These are phyloP conservation scores for Salix udensis DNA, from an alignment of 345 rosid species.

Conservation along the genomic window DNA sequence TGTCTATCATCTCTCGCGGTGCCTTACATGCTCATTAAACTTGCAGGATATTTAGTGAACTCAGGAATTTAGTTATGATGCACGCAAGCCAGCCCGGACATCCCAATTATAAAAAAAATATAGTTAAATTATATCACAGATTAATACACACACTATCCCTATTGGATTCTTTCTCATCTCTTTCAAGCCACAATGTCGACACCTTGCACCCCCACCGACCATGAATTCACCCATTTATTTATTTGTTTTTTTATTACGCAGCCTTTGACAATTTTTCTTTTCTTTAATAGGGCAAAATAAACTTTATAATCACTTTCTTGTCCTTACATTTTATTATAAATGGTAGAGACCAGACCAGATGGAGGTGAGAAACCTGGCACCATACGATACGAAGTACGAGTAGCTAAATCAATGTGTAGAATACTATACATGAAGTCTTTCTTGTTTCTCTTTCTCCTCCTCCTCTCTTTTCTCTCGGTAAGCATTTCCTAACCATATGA, in stretches of 20 bases:
- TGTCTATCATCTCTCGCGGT: too few relatives aligned
- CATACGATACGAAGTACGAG: not conserved
- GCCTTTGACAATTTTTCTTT: not conserved
- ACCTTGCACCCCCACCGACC: not conserved
- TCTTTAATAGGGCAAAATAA: not conserved
- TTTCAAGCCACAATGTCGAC: not conserved
- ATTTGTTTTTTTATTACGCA: not conserved
- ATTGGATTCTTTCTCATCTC: not conserved
- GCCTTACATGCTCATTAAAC: too few relatives aligned
- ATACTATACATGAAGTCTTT: conserved; percentile 27
- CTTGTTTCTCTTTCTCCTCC: conserved; percentile 14
- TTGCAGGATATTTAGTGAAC: too few relatives aligned
- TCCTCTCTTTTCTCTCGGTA: conserved; percentile 36
- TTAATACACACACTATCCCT: not conserved
- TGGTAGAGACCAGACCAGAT: not conserved
- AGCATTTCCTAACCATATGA: not conserved
- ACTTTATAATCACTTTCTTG: conserved; percentile 1
- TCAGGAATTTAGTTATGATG: too few relatives aligned
- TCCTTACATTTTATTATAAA: conserved; percentile 1
- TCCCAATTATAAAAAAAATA: too few relatives aligned
- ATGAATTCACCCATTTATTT: not conserved
- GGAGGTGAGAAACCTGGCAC: not conserved
- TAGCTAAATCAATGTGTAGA: not conserved
- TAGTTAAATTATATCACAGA: not conserved
- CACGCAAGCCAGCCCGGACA: too few relatives aligned